Evolutionary conservation across 2,329 filamentous ascomycete species (phyloP).

Genomic region (Ophioceras dolichostomum): DNA sequence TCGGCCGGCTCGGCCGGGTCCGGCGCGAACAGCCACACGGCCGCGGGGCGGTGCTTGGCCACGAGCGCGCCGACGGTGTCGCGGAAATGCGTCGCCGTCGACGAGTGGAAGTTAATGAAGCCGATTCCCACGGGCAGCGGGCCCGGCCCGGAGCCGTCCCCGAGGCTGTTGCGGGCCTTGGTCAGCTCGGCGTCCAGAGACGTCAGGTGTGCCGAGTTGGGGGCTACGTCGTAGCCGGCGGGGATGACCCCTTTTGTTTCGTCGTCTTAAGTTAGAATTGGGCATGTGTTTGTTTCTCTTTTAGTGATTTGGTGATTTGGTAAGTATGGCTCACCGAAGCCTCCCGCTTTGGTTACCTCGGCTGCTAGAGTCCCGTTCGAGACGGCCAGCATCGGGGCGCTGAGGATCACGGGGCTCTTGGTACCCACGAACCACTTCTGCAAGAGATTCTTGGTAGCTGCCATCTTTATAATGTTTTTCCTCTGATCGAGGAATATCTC

Average conservation of each 20-base stretch:
- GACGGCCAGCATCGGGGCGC: conserved; percentile 26
- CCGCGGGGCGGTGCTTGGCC: conserved; percentile 41
- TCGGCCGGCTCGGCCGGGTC: conserved; percentile 23
- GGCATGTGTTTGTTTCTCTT: background rate
- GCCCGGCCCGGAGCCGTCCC: conserved; percentile 6
- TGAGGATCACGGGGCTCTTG: conserved; percentile 22
- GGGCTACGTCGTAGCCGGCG: conserved; percentile 18
- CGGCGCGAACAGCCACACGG: conserved; percentile 57
- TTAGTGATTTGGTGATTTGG: conserved; percentile 5
- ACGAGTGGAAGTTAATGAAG: conserved; percentile 43
- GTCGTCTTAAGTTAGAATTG: background rate
- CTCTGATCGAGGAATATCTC: no score
- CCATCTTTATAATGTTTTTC: background rate
- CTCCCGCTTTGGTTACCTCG: conserved; percentile 25
- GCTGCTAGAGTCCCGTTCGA: conserved; percentile 23
- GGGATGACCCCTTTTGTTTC: conserved; percentile 17
- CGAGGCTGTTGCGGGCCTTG: conserved; percentile 12
- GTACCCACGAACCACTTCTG: conserved; percentile 20
- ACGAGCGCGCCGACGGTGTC: conserved; percentile 31
- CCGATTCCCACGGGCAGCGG: conserved; percentile 44
- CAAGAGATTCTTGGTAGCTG: background rate
- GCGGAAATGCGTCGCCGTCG: conserved; percentile 21
- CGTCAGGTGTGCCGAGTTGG: conserved; percentile 14
- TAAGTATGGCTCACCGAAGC: conserved; percentile 19
- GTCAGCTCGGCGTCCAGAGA: conserved; percentile 19